These are phyloP conservation scores for Lachnellula occidentalis DNA, from an alignment of 2,329 filamentous ascomycete genomes.

Conservation along the genomic window DNA sequence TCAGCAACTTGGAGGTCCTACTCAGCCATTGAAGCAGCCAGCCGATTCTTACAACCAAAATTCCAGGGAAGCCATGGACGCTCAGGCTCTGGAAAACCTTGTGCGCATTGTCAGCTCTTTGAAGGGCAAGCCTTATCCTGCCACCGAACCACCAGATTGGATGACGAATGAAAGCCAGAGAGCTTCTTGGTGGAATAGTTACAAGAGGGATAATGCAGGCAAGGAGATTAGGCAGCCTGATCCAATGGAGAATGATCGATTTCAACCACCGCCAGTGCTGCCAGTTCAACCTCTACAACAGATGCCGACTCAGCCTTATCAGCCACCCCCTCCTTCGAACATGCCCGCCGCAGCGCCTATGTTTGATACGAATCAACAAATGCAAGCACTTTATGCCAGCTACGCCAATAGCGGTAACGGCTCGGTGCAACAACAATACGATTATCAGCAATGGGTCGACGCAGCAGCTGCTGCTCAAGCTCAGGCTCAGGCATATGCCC, in stretches of 20 bases:
- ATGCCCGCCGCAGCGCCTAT: conserved; percentile 5
- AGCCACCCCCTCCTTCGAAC: conserved; percentile 11
- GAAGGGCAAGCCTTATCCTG: conserved; percentile 43
- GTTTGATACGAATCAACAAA: conserved; percentile 23
- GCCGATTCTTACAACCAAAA: not conserved
- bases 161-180: conserved; percentile 42
- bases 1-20: conserved; percentile 14
- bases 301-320: conserved; percentile 13
- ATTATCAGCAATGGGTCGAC: conserved; percentile 19
- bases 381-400: conserved; percentile 23
- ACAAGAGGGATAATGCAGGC: conserved; percentile 34
- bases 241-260: conserved; percentile 27
- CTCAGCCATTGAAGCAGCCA: not conserved
- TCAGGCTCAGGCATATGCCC: conserved; percentile 12
- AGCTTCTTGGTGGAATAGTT: conserved; percentile 49
- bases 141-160: conserved; percentile 48
- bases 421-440: conserved; percentile 12
- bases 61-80: conserved; percentile 12
- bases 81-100: conserved; percentile 19
- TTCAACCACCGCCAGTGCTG: conserved; percentile 24
- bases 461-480: conserved; percentile 5
- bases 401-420: conserved; percentile 21
- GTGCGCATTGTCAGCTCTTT: conserved; percentile 32
- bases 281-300: conserved; percentile 23
- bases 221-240: conserved; percentile 37